These are phyloP conservation scores for Phaffomyces opuntiae DNA, from an alignment of 805 yeast genomes.

Conservation along the genomic window DNA sequence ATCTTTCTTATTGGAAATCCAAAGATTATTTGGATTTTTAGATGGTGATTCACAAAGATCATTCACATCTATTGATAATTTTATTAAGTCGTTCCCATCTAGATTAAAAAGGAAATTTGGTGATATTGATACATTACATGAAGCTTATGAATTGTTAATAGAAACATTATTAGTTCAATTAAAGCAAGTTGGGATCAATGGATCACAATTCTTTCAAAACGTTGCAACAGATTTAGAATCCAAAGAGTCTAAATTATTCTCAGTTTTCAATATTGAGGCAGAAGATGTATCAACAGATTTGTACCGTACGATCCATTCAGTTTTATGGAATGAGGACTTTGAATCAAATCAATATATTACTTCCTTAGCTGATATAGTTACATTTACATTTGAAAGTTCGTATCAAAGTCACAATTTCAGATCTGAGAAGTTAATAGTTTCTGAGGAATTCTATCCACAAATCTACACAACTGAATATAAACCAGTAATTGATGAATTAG, in stretches of 20 bases:
- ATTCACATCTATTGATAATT: slow-evolving; percentile 31
- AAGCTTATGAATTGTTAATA: slow-evolving; percentile 17
- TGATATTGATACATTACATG: slow-evolving; percentile 12
- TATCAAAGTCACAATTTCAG: not conserved
- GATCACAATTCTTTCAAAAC: slow-evolving; percentile 7
- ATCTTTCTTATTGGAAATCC: slow-evolving; percentile 30
- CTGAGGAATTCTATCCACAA: slow-evolving; percentile 32
- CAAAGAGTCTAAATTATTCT: slow-evolving; percentile 10
- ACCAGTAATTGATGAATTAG: slow-evolving; percentile 6
- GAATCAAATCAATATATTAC: slow-evolving; percentile 19
- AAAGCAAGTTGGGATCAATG: slow-evolving; percentile 1
- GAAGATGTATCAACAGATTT: slow-evolving; percentile 24
- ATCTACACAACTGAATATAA: slow-evolving; percentile 27
- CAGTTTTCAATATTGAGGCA: slow-evolving; percentile 29
- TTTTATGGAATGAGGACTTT: slow-evolving; percentile 26
- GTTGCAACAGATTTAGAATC: not conserved
- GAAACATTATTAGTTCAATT: slow-evolving; percentile 8
- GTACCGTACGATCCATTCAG: slow-evolving; percentile 27
- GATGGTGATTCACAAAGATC: slow-evolving; percentile 29
- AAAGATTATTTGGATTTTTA: slow-evolving; percentile 32
- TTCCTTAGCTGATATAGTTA: slow-evolving; percentile 28
- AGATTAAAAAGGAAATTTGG: slow-evolving; percentile 8
- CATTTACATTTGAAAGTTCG: slow-evolving; percentile 25
- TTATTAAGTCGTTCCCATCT: slow-evolving; percentile 26
- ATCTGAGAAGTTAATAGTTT: slow-evolving; percentile 23